These are phyloP conservation scores for Nicotiana attenuata DNA, from an alignment of 257 asterid species.

Conservation along the genomic window DNA sequence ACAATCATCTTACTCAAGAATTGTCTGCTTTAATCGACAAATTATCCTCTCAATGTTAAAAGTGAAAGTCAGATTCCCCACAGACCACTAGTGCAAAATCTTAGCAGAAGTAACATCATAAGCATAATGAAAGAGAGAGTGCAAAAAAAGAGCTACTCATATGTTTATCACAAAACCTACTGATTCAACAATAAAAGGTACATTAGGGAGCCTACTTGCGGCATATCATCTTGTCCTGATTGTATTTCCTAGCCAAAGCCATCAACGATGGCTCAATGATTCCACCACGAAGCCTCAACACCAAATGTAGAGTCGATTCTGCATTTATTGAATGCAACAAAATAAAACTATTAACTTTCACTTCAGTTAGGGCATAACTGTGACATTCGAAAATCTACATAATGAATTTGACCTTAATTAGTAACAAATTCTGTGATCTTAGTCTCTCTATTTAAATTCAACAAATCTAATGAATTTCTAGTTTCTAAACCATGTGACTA, in stretches of 20 bases:
- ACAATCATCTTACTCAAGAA: neutral
- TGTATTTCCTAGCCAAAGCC: constrained; percentile 18
- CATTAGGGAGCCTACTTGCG: constrained; percentile 12
- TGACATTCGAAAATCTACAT: neutral
- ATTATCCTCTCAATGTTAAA: neutral
- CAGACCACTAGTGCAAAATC: neutral
- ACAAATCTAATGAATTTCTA: neutral
- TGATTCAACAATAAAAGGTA: neutral
- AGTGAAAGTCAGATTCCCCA: neutral
- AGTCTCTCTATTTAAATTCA: neutral
- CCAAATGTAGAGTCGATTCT: constrained; percentile 18
- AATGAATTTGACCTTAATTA: neutral
- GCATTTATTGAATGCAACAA: neutral
- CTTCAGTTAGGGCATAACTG: neutral
- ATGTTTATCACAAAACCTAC: neutral
- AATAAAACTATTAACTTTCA: neutral
- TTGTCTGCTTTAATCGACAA: neutral
- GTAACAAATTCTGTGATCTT: neutral
- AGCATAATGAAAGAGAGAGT: neutral
- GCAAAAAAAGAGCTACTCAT: neutral
- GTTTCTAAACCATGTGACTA: neutral
- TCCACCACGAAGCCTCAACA: constrained; percentile 23
- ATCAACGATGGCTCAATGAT: constrained; percentile 20
- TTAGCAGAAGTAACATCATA: no score
- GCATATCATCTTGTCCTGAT: constrained; percentile 14